Evolutionary conservation across 2,329 filamentous ascomycete genomes (phyloP).

Genomic region (Ophiocordyceps camponoti-leonardi): DNA sequence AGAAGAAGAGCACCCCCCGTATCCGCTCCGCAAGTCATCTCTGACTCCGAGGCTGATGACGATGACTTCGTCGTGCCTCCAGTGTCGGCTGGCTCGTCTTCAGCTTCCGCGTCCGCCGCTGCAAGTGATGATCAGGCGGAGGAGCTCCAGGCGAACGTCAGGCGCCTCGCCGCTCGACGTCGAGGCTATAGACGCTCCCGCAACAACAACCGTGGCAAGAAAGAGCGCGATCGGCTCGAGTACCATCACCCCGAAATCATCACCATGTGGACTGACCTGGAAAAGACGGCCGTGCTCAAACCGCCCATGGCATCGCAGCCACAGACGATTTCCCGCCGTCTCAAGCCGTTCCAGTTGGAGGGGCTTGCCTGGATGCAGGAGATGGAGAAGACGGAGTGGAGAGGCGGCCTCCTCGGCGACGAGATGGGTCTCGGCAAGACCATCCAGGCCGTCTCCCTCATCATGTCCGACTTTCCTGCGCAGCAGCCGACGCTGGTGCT

Average conservation of each 20-base stretch:
- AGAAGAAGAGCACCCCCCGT: constrained; percentile 3
- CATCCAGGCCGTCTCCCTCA: constrained; percentile 90
- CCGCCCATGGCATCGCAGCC: constrained; percentile 34
- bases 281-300: constrained; percentile 49
- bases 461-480: constrained; percentile 92
- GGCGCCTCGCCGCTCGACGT: constrained; percentile 9
- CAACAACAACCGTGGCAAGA: constrained; percentile 12
- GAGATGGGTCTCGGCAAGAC: constrained; percentile 99
- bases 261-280: constrained; percentile 72
- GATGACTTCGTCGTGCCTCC: too few species aligned
- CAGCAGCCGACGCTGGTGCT: constrained; percentile 72
- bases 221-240: constrained; percentile 52
- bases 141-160: too few species aligned
- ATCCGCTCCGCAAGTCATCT: too few species aligned
- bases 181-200: constrained; percentile 15
- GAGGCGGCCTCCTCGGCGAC: constrained; percentile 80
- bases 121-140: too few species aligned
- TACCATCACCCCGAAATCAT: constrained; percentile 58
- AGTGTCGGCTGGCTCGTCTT: constrained; percentile 1
- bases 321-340: constrained; percentile 55
- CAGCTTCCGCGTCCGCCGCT: constrained; percentile 2
- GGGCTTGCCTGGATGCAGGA: constrained; percentile 87
- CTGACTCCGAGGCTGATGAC: too few species aligned
- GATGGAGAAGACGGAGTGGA: constrained; percentile 75
- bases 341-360: constrained; percentile 90